A percentile compares a stretch with the other conserved stretches of the same genome.
Conservation (phyloP, 2,329 filamentous ascomycete species). For the Trichoderma sp. region DNA sequence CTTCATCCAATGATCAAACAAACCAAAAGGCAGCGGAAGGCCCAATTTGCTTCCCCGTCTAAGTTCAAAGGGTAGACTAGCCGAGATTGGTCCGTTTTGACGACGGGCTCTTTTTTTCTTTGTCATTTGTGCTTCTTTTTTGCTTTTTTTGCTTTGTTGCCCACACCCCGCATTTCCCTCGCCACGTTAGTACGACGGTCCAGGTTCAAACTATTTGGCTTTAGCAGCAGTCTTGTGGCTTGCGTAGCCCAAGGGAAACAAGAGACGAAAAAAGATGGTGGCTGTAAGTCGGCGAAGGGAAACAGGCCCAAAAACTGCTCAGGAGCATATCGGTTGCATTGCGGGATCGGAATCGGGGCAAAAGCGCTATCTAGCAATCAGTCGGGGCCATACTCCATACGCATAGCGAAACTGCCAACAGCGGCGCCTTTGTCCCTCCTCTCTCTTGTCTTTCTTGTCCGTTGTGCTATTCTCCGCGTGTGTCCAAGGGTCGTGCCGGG, state of each 20-base stretch:
- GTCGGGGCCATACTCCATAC: background rate
- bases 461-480: background rate
- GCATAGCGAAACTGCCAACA: background rate
- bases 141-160: background rate
- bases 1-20: background rate
- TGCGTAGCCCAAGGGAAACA: background rate
- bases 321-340: background rate
- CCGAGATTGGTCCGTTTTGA: background rate
- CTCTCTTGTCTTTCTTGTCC: background rate
- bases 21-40: background rate
- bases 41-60: background rate
- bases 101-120: background rate
- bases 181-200: background rate
- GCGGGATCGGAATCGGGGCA: background rate
- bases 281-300: background rate
- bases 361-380: background rate
- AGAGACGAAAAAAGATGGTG: background rate
- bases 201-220: constrained; percentile 5
- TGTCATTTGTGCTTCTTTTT: background rate
- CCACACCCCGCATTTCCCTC: constrained; percentile 9
- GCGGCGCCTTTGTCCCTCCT: background rate
- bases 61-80: background rate
- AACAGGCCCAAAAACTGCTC: background rate
- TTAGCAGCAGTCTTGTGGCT: constrained; percentile 6
- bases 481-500: background rate